These are phyloP conservation scores for Ustilago hordei DNA, from an alignment of 1,284 basidiomycete genomes.

Conservation along the genomic window DNA sequence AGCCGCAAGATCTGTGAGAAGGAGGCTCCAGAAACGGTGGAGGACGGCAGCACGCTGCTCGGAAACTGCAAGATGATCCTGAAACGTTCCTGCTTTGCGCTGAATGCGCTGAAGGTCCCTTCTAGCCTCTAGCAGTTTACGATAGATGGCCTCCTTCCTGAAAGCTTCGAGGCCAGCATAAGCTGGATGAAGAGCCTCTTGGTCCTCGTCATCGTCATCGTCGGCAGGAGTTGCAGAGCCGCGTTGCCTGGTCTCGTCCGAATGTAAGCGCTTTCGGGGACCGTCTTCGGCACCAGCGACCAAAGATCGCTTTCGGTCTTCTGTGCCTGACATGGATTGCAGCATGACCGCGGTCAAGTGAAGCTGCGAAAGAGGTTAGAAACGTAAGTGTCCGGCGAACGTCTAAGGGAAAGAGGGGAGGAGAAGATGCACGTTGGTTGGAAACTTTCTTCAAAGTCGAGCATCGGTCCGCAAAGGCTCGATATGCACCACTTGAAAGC, in stretches of 20 bases:
- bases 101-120: slow-evolving; percentile 53
- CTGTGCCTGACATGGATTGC: slow-evolving; percentile 40
- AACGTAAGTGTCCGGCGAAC: not conserved
- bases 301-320: slow-evolving; percentile 58
- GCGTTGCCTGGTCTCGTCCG: slow-evolving; percentile 21
- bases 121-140: slow-evolving; percentile 57
- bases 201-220: slow-evolving; percentile 45
- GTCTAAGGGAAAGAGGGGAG: not conserved
- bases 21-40: slow-evolving; percentile 55
- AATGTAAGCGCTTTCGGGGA: slow-evolving; percentile 47
- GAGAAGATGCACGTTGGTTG: not conserved
- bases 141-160: slow-evolving; percentile 66
- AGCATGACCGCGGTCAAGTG: slow-evolving; percentile 24
- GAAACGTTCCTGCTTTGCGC: slow-evolving; percentile 21
- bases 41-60: slow-evolving; percentile 46
- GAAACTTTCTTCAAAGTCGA: not conserved
- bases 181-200: slow-evolving; percentile 36
- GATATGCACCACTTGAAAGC: not conserved
- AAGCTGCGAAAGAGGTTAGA: not conserved
- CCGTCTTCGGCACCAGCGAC: slow-evolving; percentile 31
- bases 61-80: slow-evolving; percentile 36
- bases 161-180: slow-evolving; percentile 50
- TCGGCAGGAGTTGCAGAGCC: slow-evolving; percentile 31
- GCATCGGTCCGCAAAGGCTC: not conserved
- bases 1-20: slow-evolving; percentile 40